These are phyloP conservation scores for Colletotrichum kahawae DNA, from an alignment of 2,329 filamentous ascomycete genomes.

Conservation along the genomic window DNA sequence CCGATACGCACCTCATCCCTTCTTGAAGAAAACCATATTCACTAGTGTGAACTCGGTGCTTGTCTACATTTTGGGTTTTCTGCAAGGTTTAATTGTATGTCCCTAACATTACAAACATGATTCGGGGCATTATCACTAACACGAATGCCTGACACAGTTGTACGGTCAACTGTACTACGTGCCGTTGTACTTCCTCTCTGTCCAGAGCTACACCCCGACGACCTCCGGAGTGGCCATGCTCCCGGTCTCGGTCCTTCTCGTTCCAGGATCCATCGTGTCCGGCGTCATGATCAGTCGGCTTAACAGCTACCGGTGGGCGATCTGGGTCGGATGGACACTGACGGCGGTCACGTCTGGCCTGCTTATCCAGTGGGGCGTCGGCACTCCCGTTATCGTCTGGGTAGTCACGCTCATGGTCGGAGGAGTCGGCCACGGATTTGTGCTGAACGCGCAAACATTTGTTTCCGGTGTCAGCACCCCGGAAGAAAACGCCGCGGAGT, in stretches of 20 bases:
- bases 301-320: constrained; percentile 20
- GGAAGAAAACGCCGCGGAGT: background rate
- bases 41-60: background rate
- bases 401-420: constrained; percentile 4
- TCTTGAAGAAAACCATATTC: background rate
- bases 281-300: constrained; percentile 20
- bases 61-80: background rate
- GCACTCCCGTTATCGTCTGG: constrained; percentile 1
- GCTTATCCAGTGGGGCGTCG: constrained; percentile 12
- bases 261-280: constrained; percentile 20
- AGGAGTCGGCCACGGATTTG: constrained; percentile 11
- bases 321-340: constrained; percentile 25
- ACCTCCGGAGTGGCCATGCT: constrained; percentile 23
- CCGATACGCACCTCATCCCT: background rate
- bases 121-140: background rate
- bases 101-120: background rate
- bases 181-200: constrained; percentile 25
- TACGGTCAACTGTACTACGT: constrained; percentile 18
- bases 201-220: constrained; percentile 20
- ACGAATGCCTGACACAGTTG: background rate
- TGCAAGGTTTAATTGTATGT: background rate
- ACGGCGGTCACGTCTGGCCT: constrained; percentile 8
- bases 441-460: constrained; percentile 22
- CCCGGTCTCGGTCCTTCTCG: constrained; percentile 19
- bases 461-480: background rate